A percentile compares a stretch with the other conserved stretches of the same genome.
These are phyloP conservation scores for Cochlearia excelsa DNA, from an alignment of 345 rosid genomes.

Conservation along the genomic window DNA sequence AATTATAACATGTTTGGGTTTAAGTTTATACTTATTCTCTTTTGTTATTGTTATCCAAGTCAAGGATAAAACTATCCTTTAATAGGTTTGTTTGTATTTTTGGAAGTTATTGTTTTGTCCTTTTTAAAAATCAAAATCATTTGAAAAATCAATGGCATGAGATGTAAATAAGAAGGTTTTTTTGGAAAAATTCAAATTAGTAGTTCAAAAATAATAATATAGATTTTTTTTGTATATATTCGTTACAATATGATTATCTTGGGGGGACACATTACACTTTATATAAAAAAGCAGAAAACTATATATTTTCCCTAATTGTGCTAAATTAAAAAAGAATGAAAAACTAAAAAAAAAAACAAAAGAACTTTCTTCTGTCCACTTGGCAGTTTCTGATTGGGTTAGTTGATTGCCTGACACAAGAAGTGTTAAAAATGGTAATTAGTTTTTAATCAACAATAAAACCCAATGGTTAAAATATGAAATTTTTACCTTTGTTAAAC, in stretches of 20 bases:
- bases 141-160: too few relatives aligned
- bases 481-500: conserved; percentile 40
- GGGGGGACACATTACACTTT: conserved; percentile 15
- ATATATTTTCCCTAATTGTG: conserved; percentile 23
- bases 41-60: too few relatives aligned
- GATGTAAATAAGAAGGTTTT: too few relatives aligned
- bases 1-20: too few relatives aligned
- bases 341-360: conserved; percentile 31
- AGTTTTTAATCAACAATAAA: not conserved
- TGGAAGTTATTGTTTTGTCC: too few relatives aligned
- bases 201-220: too few relatives aligned
- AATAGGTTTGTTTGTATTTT: too few relatives aligned
- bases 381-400: conserved; percentile 42
- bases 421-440: conserved; percentile 4
- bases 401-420: conserved; percentile 40
- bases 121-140: too few relatives aligned
- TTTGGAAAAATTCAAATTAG: too few relatives aligned
- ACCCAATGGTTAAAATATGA: conserved; percentile 14
- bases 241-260: conserved; percentile 30
- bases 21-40: too few relatives aligned
- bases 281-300: conserved; percentile 22
- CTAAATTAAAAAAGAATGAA: conserved; percentile 44
- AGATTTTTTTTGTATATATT: conserved; percentile 15
- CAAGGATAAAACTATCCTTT: too few relatives aligned
- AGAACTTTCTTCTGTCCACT: conserved; percentile 44